Evolutionary conservation across 1,284 basidiomycete genomes (phyloP).

Genomic region (Phellinidium pouzarii): DNA sequence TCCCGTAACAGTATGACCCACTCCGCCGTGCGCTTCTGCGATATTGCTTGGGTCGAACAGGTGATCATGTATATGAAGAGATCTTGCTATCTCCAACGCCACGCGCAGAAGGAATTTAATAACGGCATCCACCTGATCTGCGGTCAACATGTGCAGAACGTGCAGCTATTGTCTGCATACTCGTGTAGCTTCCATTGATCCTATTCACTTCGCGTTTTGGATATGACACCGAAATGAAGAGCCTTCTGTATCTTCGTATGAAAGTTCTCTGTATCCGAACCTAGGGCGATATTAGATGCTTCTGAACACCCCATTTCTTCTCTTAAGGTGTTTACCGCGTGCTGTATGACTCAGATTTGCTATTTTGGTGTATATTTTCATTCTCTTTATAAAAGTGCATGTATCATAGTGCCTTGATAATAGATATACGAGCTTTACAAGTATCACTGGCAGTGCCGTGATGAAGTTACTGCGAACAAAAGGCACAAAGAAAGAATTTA

Average conservation of each 20-base stretch:
- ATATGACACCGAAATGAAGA: constrained; percentile 1
- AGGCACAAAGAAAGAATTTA: too few species aligned
- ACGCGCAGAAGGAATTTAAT: not conserved
- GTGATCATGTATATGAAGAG: not conserved
- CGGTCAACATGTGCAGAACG: not conserved
- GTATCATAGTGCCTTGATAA: too few species aligned
- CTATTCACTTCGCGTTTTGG: not conserved
- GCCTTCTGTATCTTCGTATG: not conserved
- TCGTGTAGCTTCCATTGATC: not conserved
- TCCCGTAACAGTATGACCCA: not conserved
- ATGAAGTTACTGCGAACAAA: too few species aligned
- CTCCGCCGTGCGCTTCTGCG: not conserved
- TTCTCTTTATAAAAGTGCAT: too few species aligned
- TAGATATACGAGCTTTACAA: too few species aligned
- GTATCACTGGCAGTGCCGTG: too few species aligned
- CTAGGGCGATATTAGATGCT: not conserved
- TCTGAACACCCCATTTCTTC: not conserved
- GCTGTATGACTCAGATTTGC: not conserved
- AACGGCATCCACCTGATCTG: not conserved
- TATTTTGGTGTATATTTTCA: not conserved
- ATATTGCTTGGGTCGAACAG: not conserved
- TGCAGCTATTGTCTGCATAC: not conserved
- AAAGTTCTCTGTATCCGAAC: not conserved
- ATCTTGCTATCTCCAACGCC: not conserved
- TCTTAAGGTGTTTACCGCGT: not conserved